These are phyloP conservation scores for Cytospora chrysosperma DNA, from an alignment of 2,329 filamentous ascomycete species.

Conservation along the genomic window DNA sequence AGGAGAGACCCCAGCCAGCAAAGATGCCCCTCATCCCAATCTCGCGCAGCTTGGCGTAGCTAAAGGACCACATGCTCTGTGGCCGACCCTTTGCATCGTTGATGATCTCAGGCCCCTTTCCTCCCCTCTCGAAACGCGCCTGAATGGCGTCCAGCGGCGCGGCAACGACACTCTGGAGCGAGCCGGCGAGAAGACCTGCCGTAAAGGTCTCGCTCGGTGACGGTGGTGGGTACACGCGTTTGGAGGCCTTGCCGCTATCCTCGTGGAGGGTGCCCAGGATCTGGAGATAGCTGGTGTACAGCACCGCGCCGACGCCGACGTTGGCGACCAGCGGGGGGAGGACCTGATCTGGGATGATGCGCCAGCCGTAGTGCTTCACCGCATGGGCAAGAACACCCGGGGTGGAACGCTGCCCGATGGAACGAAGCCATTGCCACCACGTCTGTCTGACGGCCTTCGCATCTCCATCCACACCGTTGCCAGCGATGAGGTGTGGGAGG, in stretches of 20 bases:
- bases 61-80: slow-evolving; percentile 72
- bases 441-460: slow-evolving; percentile 21
- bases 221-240: slow-evolving; percentile 70
- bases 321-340: slow-evolving; percentile 74
- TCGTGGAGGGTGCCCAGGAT: slow-evolving; percentile 65
- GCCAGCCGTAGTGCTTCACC: slow-evolving; percentile 69
- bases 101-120: slow-evolving; percentile 35
- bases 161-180: slow-evolving; percentile 68
- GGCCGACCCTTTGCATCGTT: slow-evolving; percentile 39
- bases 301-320: slow-evolving; percentile 68
- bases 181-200: slow-evolving; percentile 68
- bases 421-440: slow-evolving; percentile 49
- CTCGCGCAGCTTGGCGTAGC: slow-evolving; percentile 63
- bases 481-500: slow-evolving; percentile 7
- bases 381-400: slow-evolving; percentile 68
- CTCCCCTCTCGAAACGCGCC: slow-evolving; percentile 60
- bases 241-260: slow-evolving; percentile 55
- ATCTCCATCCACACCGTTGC: slow-evolving; percentile 24
- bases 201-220: slow-evolving; percentile 62
- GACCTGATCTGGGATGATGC: slow-evolving; percentile 73
- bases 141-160: slow-evolving; percentile 76
- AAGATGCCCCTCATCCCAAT: slow-evolving; percentile 73
- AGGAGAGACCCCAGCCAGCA: slow-evolving; percentile 68
- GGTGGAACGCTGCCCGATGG: slow-evolving; percentile 51
- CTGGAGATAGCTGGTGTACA: slow-evolving; percentile 75